These are phyloP conservation scores for Plantago major DNA, from an alignment of 257 asterid species.

Conservation along the genomic window DNA sequence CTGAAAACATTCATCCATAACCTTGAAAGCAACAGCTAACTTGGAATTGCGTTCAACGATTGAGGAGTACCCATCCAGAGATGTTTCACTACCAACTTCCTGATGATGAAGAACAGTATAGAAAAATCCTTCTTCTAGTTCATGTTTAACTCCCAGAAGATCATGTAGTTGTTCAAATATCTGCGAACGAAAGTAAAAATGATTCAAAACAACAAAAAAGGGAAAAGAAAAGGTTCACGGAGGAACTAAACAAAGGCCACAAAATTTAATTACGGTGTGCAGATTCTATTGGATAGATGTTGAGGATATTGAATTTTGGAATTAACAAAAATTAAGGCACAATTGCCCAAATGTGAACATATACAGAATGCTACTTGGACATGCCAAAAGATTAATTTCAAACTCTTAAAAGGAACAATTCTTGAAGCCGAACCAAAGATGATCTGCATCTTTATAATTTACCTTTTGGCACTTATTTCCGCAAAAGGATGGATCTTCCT, in stretches of 20 bases:
- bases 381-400: background rate
- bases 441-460: constrained; percentile 13
- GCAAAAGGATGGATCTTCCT: constrained; percentile 53
- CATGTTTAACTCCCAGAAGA: constrained; percentile 71
- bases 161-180: constrained; percentile 53
- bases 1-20: constrained; percentile 63
- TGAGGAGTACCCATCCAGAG: constrained; percentile 29
- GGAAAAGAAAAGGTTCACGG: background rate
- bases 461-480: constrained; percentile 79
- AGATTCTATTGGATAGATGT: background rate
- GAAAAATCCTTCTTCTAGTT: constrained; percentile 67
- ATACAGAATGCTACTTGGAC: too few relatives aligned
- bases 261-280: background rate
- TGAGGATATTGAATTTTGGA: constrained; percentile 5
- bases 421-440: background rate
- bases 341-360: background rate
- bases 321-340: constrained; percentile 4
- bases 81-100: constrained; percentile 36
- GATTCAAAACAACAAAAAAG: constrained; percentile 18
- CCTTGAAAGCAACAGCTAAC: constrained; percentile 55
- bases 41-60: constrained; percentile 50
- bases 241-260: constrained; percentile 1
- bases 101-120: constrained; percentile 64
- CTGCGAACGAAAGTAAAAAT: constrained; percentile 39
- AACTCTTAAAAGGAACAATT: constrained; percentile 7